Percentiles rank a stretch among this genome's conserved stretches.
Evolutionary conservation across 1,284 basidiomycete species (phyloP).

Genomic region (Polyporus tsugae): DNA sequence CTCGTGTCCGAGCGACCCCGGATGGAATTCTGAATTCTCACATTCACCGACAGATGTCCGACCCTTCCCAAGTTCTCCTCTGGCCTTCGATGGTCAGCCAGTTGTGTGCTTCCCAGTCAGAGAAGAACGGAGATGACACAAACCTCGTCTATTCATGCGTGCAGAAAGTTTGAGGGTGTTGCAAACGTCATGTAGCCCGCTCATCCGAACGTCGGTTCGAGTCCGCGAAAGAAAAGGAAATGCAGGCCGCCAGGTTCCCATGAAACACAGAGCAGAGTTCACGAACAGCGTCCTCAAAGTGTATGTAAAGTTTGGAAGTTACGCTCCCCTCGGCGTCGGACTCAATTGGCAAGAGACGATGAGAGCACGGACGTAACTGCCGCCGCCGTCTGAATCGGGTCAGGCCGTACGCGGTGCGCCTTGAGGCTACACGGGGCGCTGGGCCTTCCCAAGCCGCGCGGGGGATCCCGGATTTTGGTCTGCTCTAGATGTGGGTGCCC

Average conservation of each 20-base stretch:
- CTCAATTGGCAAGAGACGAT: not conserved
- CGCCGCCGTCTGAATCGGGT: not conserved
- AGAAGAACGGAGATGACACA: constrained; percentile 6
- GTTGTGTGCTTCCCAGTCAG: not conserved
- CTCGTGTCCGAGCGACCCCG: not conserved
- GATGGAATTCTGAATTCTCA: not conserved
- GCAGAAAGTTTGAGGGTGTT: not conserved
- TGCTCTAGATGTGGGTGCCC: constrained; percentile 12
- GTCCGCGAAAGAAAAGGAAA: constrained; percentile 1
- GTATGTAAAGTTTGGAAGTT: not conserved
- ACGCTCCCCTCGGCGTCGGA: not conserved
- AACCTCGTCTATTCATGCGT: not conserved
- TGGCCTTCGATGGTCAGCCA: not conserved
- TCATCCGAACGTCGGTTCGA: not conserved
- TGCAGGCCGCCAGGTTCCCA: not conserved
- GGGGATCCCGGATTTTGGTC: constrained; percentile 6
- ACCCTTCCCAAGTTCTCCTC: not conserved
- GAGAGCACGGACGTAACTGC: not conserved
- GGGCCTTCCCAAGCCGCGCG: constrained; percentile 7
- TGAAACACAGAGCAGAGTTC: constrained; percentile 1
- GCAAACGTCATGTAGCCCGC: not conserved
- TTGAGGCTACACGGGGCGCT: constrained; percentile 12
- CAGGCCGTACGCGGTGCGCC: constrained; percentile 3
- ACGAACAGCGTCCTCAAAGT: not conserved
- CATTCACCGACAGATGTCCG: not conserved